phyloP scores from a whole-genome alignment of 2,329 filamentous ascomycete genomes.

The Gyromitra esculenta region DNA sequence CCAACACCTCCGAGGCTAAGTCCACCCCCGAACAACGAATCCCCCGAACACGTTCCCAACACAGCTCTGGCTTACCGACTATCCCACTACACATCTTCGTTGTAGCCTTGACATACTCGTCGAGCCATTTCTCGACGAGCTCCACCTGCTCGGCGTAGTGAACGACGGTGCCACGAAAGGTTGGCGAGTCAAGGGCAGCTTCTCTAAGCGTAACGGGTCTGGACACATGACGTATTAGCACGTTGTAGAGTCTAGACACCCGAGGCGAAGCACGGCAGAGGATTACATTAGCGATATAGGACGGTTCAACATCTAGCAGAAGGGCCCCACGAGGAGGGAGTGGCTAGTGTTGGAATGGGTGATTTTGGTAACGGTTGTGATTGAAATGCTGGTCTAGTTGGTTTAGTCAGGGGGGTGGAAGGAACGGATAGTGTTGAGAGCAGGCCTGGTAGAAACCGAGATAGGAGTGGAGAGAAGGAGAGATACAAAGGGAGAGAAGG shows the following conservation, averaged over 20 bases:
- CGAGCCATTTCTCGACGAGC: conserved; percentile 90
- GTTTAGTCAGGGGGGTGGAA: not conserved
- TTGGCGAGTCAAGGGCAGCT: conserved; percentile 94
- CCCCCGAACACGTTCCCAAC: too few species aligned
- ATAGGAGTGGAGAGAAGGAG: not conserved
- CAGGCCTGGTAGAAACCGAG: not conserved
- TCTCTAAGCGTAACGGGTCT: conserved; percentile 89
- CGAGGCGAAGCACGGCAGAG: not conserved
- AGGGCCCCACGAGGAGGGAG: conserved; percentile 19
- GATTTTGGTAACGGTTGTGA: conserved; percentile 1
- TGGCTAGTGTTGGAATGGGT: not conserved
- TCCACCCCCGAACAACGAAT: not conserved
- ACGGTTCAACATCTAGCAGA: conserved; percentile 43
- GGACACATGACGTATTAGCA: conserved; percentile 39
- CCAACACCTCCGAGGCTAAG: not conserved
- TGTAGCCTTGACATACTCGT: conserved; percentile 72
- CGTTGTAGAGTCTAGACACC: not conserved
- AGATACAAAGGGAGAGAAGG: not conserved
- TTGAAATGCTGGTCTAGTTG: not conserved
- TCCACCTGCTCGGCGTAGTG: conserved; percentile 95
- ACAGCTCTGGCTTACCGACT: conserved; percentile 59
- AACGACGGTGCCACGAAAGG: conserved; percentile 84
- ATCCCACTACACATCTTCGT: conserved; percentile 73
- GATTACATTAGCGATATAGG: conserved; percentile 55
- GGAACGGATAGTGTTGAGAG: not conserved